Evolutionary conservation across 768 basidiomycete genomes (phyloP), one percentile per base, ranked within the genome.

Genomic region (Hemileccinum impolitum): DNA sequence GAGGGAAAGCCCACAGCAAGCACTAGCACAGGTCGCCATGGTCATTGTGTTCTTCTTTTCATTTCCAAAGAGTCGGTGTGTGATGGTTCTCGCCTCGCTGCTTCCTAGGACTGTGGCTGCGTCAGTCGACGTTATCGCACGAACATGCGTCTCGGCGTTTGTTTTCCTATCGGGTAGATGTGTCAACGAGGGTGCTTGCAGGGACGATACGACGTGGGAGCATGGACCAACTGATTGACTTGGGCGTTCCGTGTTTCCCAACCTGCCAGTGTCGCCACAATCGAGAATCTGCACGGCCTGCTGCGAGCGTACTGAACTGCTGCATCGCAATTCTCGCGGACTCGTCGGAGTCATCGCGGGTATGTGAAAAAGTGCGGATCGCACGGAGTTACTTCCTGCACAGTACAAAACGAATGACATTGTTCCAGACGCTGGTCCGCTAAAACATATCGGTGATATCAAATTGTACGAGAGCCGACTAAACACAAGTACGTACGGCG

Each of bases 381-480:
- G 4, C 28, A 30, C 6, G 23, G 23, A 6, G 6, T 3, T 23
- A 23, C 23, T 23, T 23, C 23, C 23, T 23, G 23, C 23, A 23
- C n/a, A n/a, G n/a, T 23, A 6, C 23, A 43, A 61, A 52, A 51
- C 5, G 53, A 59, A 28, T 53, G 47, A 37, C 8, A 60, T 51
- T 49, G 49, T 52, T 30, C 51, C 37, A 51, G 6, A 23, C 6
- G 23, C 23, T 23, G 23, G 42, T 56, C 53, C 47, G 41, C 59
- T 61, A 36, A 53, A 48, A 59, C 44, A 50, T 25, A 46, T 41
- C 43, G 43, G 52, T 54, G 52, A 52, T 51, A 57, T 57, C 48
- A 42, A 61, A 39, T 46, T 41, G 26, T 60, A 60, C 59, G 28
- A 51, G 28, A 23, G 23, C 48, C 47, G 39, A 47, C 36, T 43